Conservation (phyloP, 768 basidiomycete species). For the Lyophyllum decastes region DNA sequence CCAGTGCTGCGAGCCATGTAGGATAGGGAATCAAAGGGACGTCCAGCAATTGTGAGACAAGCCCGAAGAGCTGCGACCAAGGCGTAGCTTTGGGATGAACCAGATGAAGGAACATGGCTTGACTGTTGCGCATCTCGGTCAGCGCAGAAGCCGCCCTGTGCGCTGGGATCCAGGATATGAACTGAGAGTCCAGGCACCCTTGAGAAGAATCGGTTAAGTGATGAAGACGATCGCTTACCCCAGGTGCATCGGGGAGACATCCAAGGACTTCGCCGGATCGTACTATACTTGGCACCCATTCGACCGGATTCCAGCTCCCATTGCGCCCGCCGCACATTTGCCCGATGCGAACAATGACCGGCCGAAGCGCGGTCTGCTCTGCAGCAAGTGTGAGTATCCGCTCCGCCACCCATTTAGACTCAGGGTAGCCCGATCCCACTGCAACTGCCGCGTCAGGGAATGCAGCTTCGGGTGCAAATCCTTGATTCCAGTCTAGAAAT, state of each 20-base stretch:
- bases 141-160: conserved; percentile 28
- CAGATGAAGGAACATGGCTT: conserved; percentile 21
- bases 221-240: conserved; percentile 23
- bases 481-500: conserved; percentile 12
- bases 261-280: conserved; percentile 26
- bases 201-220: neutral
- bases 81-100: conserved; percentile 27
- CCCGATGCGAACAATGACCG: conserved; percentile 41
- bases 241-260: conserved; percentile 31
- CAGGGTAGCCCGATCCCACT: conserved; percentile 36
- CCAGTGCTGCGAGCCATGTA: conserved; percentile 29
- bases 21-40: conserved; percentile 32
- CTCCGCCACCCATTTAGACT: conserved; percentile 45
- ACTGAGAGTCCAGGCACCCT: neutral
- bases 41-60: conserved; percentile 21
- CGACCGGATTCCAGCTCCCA: conserved; percentile 42
- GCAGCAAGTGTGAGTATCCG: conserved; percentile 30
- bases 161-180: conserved; percentile 32
- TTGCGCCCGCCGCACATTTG: conserved; percentile 44
- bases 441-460: conserved; percentile 26
- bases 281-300: conserved; percentile 46
- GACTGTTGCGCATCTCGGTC: conserved; percentile 23
- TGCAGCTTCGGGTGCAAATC: conserved; percentile 23
- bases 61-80: conserved; percentile 21
- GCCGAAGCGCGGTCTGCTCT: conserved; percentile 24